Evolutionary conservation across 208 protist species (phyloP).

Genomic region (Porcisia deanei): DNA sequence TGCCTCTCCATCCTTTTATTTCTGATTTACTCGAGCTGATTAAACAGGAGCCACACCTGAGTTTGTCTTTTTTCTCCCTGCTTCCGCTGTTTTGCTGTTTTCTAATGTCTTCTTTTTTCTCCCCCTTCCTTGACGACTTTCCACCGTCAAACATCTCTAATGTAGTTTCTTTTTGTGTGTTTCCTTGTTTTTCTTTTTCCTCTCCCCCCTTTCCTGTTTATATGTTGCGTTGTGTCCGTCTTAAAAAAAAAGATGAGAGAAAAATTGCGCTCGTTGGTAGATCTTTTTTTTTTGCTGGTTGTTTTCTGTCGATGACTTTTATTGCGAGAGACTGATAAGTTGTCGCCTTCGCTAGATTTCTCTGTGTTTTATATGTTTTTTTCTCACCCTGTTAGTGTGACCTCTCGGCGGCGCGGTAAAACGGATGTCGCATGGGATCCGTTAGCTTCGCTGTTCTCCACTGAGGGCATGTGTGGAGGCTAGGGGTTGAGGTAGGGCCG

Average conservation of each 20-base stretch:
- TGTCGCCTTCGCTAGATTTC: background rate
- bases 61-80: slow-evolving; percentile 9
- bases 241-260: no score
- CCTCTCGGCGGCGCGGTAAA: background rate
- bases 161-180: slow-evolving; percentile 1
- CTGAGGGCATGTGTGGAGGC: background rate
- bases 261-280: background rate
- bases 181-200: slow-evolving; percentile 8
- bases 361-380: slow-evolving; percentile 9
- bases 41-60: background rate
- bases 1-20: background rate
- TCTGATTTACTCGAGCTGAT: background rate
- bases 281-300: background rate
- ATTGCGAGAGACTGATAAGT: background rate
- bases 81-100: background rate
- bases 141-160: background rate
- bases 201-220: slow-evolving; percentile 3
- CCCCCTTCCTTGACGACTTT: slow-evolving; percentile 7
- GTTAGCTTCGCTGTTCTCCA: background rate
- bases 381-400: background rate
- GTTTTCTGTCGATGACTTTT: no score
- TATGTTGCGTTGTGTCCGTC: background rate
- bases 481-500: background rate
- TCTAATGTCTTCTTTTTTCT: background rate
- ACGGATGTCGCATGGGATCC: background rate